These are phyloP conservation scores for Mortierella hygrophila DNA, from an alignment of 192 early-diverging fungal species.

Conservation along the genomic window DNA sequence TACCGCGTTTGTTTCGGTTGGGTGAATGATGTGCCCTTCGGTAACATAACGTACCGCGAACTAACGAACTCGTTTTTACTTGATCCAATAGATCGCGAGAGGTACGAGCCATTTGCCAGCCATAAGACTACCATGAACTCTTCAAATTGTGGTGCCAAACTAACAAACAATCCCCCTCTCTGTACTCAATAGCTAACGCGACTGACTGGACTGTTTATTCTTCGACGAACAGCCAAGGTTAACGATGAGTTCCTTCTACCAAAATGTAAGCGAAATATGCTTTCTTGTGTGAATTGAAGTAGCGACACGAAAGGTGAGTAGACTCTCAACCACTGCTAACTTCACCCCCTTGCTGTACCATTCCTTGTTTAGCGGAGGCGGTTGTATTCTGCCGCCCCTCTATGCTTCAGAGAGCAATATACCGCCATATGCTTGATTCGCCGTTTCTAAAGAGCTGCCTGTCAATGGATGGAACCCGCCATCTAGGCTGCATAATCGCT, in stretches of 20 bases:
- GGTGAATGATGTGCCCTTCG: not conserved
- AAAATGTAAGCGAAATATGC: conserved; percentile 49
- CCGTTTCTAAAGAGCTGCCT: conserved; percentile 34
- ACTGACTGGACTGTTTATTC: conserved; percentile 66
- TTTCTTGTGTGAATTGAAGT: not conserved
- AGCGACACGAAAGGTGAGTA: too few species aligned
- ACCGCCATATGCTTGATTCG: conserved; percentile 45
- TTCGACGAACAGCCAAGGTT: conserved; percentile 68
- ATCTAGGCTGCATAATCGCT: conserved; percentile 61
- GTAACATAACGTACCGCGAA: too few species aligned
- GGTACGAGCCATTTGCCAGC: not conserved
- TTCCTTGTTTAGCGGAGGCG: conserved; percentile 54
- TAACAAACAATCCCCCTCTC: not conserved
- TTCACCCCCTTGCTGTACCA: not conserved
- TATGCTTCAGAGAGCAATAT: conserved; percentile 55
- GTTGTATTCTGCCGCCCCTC: conserved; percentile 68
- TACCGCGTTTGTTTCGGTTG: not conserved
- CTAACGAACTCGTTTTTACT: not conserved
- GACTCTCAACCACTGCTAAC: not conserved
- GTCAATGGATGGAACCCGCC: conserved; percentile 47
- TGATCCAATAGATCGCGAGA: conserved; percentile 3
- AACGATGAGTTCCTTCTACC: conserved; percentile 68
- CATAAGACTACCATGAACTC: too few species aligned
- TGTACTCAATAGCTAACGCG: conserved; percentile 39
- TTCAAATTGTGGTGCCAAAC: not conserved